phyloP scores from a whole-genome alignment of 2,329 filamentous ascomycete species.

The Microsporum ferrugineum region DNA sequence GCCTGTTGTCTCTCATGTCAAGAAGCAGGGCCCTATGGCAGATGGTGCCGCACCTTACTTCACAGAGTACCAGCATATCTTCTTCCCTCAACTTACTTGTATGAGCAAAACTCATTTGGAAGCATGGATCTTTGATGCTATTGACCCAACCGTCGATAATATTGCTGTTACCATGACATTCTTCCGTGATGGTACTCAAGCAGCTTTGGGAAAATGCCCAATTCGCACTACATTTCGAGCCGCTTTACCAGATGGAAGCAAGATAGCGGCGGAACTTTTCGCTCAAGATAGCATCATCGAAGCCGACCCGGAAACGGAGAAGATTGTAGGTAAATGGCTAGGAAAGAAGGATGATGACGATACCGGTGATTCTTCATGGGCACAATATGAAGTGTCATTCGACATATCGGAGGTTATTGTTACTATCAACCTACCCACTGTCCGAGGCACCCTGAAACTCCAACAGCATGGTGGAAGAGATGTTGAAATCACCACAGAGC shows the following conservation, averaged over 20 bases:
- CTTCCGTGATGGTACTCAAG: conserved; percentile 3
- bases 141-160: not conserved
- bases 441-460: not conserved
- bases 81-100: not conserved
- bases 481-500: not conserved
- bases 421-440: not conserved
- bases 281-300: not conserved
- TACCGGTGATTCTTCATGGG: not conserved
- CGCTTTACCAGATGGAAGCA: not conserved
- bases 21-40: not conserved
- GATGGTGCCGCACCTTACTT: not conserved
- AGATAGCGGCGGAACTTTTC: not conserved
- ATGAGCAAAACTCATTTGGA: conserved; percentile 5
- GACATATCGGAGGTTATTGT: not conserved
- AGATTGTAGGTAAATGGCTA: not conserved
- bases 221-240: conserved; percentile 1
- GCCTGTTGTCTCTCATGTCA: not conserved
- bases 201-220: not conserved
- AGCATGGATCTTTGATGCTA: conserved; percentile 4
- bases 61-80: not conserved
- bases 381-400: not conserved
- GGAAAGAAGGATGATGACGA: not conserved
- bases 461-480: not conserved
- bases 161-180: conserved; percentile 3
- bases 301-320: not conserved